A percentile compares a stretch with the other conserved stretches of the same genome.
phyloP scores from a whole-genome alignment of 768 basidiomycete species.

The Bullera alba region DNA sequence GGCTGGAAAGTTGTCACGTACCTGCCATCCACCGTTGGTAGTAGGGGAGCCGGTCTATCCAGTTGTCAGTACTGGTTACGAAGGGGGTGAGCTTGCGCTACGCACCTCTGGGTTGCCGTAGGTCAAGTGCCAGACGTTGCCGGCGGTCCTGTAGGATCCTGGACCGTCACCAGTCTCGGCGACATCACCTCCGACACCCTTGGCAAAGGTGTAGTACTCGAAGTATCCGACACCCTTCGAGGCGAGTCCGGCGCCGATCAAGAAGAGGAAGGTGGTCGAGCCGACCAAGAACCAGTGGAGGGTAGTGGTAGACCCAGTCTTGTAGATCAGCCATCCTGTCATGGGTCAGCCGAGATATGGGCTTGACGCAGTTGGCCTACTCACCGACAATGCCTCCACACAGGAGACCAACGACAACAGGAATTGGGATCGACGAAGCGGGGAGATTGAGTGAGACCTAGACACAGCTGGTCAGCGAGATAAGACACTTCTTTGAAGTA shows the following conservation, averaged over 20 bases:
- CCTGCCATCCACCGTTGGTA: conserved; percentile 14
- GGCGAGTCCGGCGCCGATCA: conserved; percentile 86
- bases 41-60: conserved; percentile 21
- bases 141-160: conserved; percentile 71
- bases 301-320: conserved; percentile 51
- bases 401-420: conserved; percentile 76
- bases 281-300: conserved; percentile 78
- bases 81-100: neutral
- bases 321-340: conserved; percentile 39
- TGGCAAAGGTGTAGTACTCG: conserved; percentile 53
- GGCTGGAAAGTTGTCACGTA: neutral
- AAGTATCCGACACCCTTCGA: conserved; percentile 68
- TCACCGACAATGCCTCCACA: conserved; percentile 65
- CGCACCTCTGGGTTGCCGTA: conserved; percentile 41
- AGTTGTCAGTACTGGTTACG: conserved; percentile 1
- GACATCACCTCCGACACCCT: conserved; percentile 60
- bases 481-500: neutral
- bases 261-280: conserved; percentile 84
- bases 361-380: neutral
- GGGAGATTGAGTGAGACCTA: conserved; percentile 69
- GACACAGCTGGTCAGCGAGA: neutral
- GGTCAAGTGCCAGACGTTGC: conserved; percentile 61
- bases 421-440: conserved; percentile 80
- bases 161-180: conserved; percentile 58
- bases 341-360: neutral